phyloP scores from a whole-genome alignment of 257 asterid species.

The Salvia miltiorrhiza region DNA sequence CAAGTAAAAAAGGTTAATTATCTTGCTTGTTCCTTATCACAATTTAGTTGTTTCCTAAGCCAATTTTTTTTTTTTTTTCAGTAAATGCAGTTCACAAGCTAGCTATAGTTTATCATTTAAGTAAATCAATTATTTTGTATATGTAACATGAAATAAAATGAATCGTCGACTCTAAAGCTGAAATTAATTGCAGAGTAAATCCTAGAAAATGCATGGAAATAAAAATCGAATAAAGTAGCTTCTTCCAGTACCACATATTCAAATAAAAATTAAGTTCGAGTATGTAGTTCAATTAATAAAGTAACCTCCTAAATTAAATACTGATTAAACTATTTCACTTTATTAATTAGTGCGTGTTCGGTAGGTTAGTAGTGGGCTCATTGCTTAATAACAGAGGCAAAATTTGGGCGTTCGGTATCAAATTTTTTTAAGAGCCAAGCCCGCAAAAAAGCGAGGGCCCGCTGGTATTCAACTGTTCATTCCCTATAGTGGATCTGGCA shows the following conservation, averaged over 20 bases:
- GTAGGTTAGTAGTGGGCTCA: no score
- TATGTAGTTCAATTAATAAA: background rate
- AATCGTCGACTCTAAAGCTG: conserved; percentile 12
- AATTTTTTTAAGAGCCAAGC: no score
- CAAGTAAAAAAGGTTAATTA: background rate
- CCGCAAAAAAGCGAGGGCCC: no score
- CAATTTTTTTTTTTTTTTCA: background rate
- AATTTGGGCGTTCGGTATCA: no score
- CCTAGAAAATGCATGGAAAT: background rate
- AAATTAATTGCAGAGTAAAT: conserved; percentile 1
- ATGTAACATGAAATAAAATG: background rate
- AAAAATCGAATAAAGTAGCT: background rate
- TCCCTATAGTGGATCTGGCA: no score
- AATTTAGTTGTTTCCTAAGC: background rate
- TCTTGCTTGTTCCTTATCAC: background rate
- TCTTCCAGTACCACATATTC: background rate
- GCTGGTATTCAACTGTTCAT: no score
- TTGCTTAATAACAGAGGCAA: no score
- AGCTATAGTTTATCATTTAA: background rate
- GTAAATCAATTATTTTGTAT: background rate
- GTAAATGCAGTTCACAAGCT: conserved; percentile 7
- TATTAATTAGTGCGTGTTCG: no score
- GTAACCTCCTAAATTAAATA: conserved; percentile 10
- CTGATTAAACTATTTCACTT: background rate
- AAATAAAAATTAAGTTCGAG: background rate